phyloP scores from a whole-genome alignment of 2,329 filamentous ascomycete species.

The Colletotrichum tofieldiae region DNA sequence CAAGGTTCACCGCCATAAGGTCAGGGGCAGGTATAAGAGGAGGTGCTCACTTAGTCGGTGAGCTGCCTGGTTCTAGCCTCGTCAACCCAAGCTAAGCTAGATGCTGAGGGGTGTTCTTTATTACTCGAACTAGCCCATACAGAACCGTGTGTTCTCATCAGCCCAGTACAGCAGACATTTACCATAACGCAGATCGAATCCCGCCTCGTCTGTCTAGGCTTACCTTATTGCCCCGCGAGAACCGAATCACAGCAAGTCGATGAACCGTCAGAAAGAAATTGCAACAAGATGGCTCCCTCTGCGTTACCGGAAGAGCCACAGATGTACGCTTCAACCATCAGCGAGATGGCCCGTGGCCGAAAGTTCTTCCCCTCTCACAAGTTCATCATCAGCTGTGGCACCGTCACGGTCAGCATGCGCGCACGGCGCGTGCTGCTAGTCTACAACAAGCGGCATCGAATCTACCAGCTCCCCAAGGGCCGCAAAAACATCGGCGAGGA shows the following conservation, averaged over 20 bases:
- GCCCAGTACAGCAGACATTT: neutral
- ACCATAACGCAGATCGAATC: neutral
- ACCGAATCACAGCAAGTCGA: neutral
- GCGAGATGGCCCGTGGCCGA: constrained; percentile 34
- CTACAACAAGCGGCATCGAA: constrained; percentile 59
- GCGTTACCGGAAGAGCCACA: constrained; percentile 22
- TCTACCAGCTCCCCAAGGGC: constrained; percentile 65
- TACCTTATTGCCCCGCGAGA: neutral
- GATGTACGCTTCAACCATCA: constrained; percentile 32
- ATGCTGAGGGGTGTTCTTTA: neutral
- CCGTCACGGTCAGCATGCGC: constrained; percentile 59
- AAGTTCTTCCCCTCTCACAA: constrained; percentile 58
- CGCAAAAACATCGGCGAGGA: constrained; percentile 64
- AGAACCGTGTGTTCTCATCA: neutral
- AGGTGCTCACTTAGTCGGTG: constrained; percentile 1
- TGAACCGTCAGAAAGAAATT: neutral
- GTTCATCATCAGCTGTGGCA: constrained; percentile 63
- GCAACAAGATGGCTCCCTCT: constrained; percentile 31
- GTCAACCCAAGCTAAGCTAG: neutral
- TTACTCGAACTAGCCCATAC: neutral
- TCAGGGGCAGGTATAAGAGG: constrained; percentile 16
- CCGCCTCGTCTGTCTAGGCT: neutral
- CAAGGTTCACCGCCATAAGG: constrained; percentile 29
- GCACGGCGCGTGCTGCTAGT: constrained; percentile 58
- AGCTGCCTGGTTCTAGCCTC: neutral